phyloP scores from a whole-genome alignment of 257 asterid genomes.

The Penstemon barbatus region DNA sequence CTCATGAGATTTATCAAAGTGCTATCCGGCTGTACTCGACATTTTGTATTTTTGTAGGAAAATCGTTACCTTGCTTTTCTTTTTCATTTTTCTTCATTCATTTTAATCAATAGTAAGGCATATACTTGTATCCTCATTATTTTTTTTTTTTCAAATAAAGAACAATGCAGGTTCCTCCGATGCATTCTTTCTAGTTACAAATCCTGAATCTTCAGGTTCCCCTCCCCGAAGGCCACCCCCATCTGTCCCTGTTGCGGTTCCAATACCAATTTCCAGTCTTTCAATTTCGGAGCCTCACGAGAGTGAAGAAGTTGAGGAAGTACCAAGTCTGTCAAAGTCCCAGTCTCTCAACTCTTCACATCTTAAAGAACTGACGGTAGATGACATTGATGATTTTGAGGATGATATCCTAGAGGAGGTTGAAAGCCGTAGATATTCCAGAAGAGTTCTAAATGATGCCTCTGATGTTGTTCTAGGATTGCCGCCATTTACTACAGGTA shows the following conservation, averaged over 20 bases:
- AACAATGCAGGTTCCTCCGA: conserved; percentile 76
- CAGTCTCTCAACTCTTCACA: conserved; percentile 62
- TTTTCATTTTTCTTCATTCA: conserved; percentile 16
- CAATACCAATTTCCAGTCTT: conserved; percentile 56
- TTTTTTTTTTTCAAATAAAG: conserved; percentile 42
- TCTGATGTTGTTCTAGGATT: conserved; percentile 76
- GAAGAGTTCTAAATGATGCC: conserved; percentile 94
- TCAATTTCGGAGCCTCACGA: conserved; percentile 61
- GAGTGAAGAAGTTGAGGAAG: conserved; percentile 64
- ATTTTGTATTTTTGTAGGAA: conserved; percentile 1
- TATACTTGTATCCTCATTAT: conserved; percentile 11
- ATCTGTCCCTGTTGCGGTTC: conserved; percentile 44
- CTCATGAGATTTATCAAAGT: not conserved
- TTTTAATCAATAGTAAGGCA: conserved; percentile 2
- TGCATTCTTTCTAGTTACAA: conserved; percentile 86
- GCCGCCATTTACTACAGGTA: conserved; percentile 89
- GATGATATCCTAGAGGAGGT: conserved; percentile 65
- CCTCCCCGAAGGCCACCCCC: conserved; percentile 95
- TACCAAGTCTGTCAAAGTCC: conserved; percentile 53
- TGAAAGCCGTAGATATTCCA: conserved; percentile 77
- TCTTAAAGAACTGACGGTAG: conserved; percentile 74
- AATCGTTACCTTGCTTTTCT: conserved; percentile 14
- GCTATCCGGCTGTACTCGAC: not conserved
- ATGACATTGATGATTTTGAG: conserved; percentile 90
- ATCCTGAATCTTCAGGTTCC: conserved; percentile 77